Percentiles rank a stretch among this genome's conserved stretches.
Evolutionary conservation across 805 yeast species (phyloP).

Genomic region (Saturnispora galanensis): DNA sequence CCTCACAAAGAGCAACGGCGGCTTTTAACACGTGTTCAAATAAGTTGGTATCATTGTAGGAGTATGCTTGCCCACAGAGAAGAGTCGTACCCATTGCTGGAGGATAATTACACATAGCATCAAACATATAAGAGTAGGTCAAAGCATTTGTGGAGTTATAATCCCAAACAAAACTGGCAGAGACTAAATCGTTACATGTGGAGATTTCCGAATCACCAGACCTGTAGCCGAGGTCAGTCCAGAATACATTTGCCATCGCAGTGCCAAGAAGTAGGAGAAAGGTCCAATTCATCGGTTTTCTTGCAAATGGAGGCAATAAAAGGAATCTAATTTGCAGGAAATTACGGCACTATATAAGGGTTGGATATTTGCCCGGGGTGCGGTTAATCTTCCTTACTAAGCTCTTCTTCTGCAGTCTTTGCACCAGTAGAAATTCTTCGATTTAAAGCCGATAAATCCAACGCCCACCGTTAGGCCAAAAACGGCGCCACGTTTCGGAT

Average conservation of each 20-base stretch:
- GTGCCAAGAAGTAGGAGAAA: background rate
- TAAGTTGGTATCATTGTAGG: constrained; percentile 1
- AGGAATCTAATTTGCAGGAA: too few relatives aligned
- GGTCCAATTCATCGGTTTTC: too few relatives aligned
- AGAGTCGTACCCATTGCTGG: constrained; percentile 14
- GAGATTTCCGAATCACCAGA: constrained; percentile 37
- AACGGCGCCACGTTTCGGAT: too few relatives aligned
- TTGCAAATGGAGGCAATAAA: too few relatives aligned
- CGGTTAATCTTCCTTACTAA: too few relatives aligned
- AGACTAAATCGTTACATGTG: constrained; percentile 17
- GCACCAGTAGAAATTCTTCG: too few relatives aligned
- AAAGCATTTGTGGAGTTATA: constrained; percentile 6
- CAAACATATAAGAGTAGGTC: constrained; percentile 3
- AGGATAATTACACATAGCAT: constrained; percentile 13
- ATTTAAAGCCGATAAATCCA: too few relatives aligned
- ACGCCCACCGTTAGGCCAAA: too few relatives aligned
- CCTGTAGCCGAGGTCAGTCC: constrained; percentile 33
- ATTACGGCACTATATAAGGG: too few relatives aligned
- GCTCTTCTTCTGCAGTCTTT: too few relatives aligned
- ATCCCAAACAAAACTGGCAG: constrained; percentile 16
- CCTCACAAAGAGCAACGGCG: constrained; percentile 12
- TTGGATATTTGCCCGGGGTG: too few relatives aligned
- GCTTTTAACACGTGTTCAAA: background rate
- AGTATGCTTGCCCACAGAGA: constrained; percentile 8
- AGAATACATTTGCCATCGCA: background rate